Evolutionary conservation across 208 protist genomes (phyloP), one percentile per base, ranked within the genome.

Genomic region (Novymonas esmeraldas): DNA sequence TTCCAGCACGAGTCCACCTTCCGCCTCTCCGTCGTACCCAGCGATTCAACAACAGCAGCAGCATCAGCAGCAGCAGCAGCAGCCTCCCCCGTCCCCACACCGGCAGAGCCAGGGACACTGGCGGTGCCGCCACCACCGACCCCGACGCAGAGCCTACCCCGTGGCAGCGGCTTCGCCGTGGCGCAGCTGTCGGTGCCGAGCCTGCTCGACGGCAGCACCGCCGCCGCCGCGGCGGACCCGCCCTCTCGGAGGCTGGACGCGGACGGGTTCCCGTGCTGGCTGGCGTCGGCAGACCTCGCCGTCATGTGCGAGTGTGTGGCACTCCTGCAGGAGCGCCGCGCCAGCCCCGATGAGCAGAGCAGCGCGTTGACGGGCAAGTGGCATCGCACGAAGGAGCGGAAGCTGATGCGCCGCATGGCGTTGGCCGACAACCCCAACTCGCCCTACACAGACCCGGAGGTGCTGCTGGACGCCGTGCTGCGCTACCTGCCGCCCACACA

Each of bases 331-430:
- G n/a, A n/a, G n/a, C n/a, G n/a, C n/a, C n/a, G n/a, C n/a, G n/a
- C n/a, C n/a, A n/a, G n/a, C n/a, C n/a, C n/a, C n/a, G n/a, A n/a
- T n/a, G n/a, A n/a, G n/a, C n/a, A n/a, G n/a, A n/a, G n/a, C n/a
- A n/a, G n/a, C 34, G 70, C 66, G 16, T 29, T 81, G 5, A 31
- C 58, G 6, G n/a, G n/a, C n/a, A 48, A 60, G 4, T 36, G 56
- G 18, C 51, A 74, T 26, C 71, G 70, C 20, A 52, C 54, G 1
- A 57, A 64, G 11, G 46, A 33, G 7, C 80, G 73, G 42, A 82
- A 85, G 50, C 7, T 78, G 29, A 70, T 81, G 9, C 77, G 84
- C 20, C 80, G 69, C 16, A 68, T 85, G 2, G 77, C 84, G 26
- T 22, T 81, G 11, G 55, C 59, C 6, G 59, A 16, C 22, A 70